A percentile compares a stretch with the other conserved stretches of the same genome.
Conservation (phyloP, 495 filamentous ascomycete species). For the Cladorrhinum samala region DNA sequence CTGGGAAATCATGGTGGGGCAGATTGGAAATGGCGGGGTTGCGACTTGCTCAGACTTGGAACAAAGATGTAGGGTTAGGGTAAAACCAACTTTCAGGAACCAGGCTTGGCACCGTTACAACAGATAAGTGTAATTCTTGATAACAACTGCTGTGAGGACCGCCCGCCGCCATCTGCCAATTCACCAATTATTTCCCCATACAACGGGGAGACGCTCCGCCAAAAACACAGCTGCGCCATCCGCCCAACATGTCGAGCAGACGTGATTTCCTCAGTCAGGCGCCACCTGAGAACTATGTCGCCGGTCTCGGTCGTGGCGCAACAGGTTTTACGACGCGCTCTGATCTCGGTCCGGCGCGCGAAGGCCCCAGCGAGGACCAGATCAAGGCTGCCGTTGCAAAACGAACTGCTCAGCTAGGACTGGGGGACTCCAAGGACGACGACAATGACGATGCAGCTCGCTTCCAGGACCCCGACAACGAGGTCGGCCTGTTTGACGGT, state of each 20-base stretch:
- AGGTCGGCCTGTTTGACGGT: slow-evolving; percentile 89
- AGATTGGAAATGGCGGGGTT: not conserved
- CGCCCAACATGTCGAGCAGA: slow-evolving; percentile 57
- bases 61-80: not conserved
- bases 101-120: not conserved
- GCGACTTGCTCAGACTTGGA: too few species aligned
- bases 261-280: slow-evolving; percentile 88
- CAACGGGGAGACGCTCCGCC: too few species aligned
- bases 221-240: not conserved
- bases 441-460: slow-evolving; percentile 81
- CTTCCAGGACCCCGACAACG: slow-evolving; percentile 94
- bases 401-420: slow-evolving; percentile 75
- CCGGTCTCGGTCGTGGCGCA: slow-evolving; percentile 92
- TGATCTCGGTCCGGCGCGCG: slow-evolving; percentile 90
- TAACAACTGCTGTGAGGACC: too few species aligned
- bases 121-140: not conserved
- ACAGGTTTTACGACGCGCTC: slow-evolving; percentile 97
- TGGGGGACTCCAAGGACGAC: slow-evolving; percentile 69
- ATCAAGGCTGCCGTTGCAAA: slow-evolving; percentile 96
- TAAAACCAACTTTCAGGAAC: not conserved
- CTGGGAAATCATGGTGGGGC: not conserved
- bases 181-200: too few species aligned
- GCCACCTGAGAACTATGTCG: slow-evolving; percentile 97
- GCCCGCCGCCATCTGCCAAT: too few species aligned
- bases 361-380: slow-evolving; percentile 95